Percentiles rank a stretch among this genome's conserved stretches.
These are phyloP conservation scores for Stagonosporopsis cucurbitacearum DNA, from an alignment of 2,329 filamentous ascomycete genomes.

Conservation along the genomic window DNA sequence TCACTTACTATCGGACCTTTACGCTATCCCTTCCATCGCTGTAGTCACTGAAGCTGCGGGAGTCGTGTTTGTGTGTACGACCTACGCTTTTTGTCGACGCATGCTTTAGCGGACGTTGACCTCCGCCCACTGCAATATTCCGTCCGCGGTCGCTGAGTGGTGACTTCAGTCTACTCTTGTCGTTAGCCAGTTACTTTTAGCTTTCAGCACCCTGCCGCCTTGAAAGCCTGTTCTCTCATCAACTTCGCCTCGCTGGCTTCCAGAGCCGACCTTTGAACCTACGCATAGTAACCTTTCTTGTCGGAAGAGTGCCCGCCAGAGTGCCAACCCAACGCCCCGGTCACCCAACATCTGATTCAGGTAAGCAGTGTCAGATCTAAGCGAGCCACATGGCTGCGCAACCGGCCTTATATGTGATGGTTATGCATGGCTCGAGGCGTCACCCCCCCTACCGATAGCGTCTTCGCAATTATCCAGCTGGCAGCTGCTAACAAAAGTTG, in stretches of 20 bases:
- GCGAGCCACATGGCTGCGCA: slow-evolving; percentile 18
- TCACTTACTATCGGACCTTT: slow-evolving; percentile 10
- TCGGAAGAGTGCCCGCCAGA: too few relatives aligned
- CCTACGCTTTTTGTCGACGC: slow-evolving; percentile 11
- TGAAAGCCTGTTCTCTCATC: background rate
- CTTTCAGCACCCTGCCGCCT: background rate
- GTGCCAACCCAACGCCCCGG: background rate
- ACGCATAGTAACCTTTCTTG: background rate
- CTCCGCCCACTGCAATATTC: background rate
- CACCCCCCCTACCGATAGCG: background rate
- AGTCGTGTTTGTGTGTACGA: slow-evolving; percentile 11
- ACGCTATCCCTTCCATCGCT: slow-evolving; percentile 3
- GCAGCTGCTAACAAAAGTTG: slow-evolving; percentile 1
- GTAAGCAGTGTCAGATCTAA: slow-evolving; percentile 28
- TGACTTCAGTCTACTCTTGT: background rate
- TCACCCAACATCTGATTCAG: slow-evolving; percentile 18
- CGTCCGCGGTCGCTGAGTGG: background rate
- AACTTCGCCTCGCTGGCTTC: background rate
- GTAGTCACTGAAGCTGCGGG: background rate
- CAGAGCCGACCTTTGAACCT: background rate
- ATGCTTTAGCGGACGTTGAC: slow-evolving; percentile 8
- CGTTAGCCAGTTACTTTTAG: background rate
- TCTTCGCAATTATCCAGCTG: slow-evolving; percentile 3
- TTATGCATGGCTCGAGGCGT: slow-evolving; percentile 5
- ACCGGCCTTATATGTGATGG: background rate